These are phyloP conservation scores for Petasospora fabianii DNA, from an alignment of 1,139 yeast species.

Conservation along the genomic window DNA sequence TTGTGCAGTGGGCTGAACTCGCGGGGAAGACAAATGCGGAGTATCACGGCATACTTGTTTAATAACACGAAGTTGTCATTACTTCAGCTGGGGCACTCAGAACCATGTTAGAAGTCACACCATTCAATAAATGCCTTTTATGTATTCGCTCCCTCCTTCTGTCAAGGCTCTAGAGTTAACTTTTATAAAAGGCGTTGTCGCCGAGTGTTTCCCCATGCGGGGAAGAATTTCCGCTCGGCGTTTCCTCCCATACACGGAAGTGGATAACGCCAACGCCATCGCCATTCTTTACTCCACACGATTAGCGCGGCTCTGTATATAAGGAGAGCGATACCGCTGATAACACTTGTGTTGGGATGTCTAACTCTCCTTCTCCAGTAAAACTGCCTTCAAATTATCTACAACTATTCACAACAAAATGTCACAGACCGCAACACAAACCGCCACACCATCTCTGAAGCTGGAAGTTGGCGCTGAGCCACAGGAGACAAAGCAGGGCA, in stretches of 20 bases:
- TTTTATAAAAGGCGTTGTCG: no score
- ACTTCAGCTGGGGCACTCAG: no score
- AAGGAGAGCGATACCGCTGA: no score
- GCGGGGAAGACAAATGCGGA: conserved; percentile 60
- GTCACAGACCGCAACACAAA: conserved; percentile 15
- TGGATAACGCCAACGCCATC: not conserved
- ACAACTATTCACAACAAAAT: conserved; percentile 1
- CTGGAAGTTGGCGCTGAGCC: conserved; percentile 5
- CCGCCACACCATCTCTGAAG: conserved; percentile 14
- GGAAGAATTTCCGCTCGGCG: not conserved
- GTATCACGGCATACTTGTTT: conserved; percentile 73
- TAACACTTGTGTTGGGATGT: no score
- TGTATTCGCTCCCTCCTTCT: no score
- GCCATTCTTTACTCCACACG: not conserved
- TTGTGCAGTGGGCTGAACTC: conserved; percentile 89
- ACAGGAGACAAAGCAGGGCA: conserved; percentile 1
- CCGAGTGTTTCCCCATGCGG: not conserved
- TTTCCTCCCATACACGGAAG: not conserved
- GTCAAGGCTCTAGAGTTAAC: no score
- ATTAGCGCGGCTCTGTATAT: no score
- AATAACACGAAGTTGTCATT: no score
- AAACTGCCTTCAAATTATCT: not conserved
- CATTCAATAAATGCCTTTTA: no score
- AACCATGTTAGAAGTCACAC: no score
- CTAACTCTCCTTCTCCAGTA: not conserved